These are phyloP conservation scores for Dalbergia cultrata DNA, from an alignment of 306 rosid genomes.

Conservation along the genomic window DNA sequence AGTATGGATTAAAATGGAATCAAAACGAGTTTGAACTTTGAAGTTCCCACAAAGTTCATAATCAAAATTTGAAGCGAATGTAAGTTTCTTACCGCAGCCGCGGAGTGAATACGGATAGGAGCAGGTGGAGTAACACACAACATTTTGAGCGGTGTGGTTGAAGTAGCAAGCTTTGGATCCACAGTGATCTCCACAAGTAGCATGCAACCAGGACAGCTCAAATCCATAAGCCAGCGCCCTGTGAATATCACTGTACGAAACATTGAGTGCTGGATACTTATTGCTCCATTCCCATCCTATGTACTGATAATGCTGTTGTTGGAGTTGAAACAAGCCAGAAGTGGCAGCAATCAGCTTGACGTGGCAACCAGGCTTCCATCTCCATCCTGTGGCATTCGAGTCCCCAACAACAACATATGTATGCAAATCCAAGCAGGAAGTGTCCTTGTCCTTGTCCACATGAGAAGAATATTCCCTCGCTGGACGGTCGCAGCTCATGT, in stretches of 20 bases:
- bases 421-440: no score
- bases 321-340: background rate
- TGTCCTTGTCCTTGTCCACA: no score
- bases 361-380: background rate
- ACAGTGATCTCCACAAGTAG: background rate
- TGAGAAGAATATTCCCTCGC: no score
- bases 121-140: no score
- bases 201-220: background rate
- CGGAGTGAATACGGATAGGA: no score
- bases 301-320: no score
- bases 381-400: background rate
- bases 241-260: background rate
- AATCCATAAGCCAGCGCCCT: background rate
- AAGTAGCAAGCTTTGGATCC: background rate
- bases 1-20: no score
- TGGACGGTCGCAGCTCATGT: background rate
- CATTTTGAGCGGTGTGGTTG: background rate
- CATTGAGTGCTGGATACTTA: background rate
- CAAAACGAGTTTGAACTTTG: no score
- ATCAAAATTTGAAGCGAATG: no score
- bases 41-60: no score
- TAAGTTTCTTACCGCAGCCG: background rate
- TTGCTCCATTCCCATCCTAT: no score
- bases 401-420: background rate
- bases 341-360: background rate